Evolutionary conservation across 2,329 filamentous ascomycete species (phyloP).

Genomic region (Colletotrichum lupini): DNA sequence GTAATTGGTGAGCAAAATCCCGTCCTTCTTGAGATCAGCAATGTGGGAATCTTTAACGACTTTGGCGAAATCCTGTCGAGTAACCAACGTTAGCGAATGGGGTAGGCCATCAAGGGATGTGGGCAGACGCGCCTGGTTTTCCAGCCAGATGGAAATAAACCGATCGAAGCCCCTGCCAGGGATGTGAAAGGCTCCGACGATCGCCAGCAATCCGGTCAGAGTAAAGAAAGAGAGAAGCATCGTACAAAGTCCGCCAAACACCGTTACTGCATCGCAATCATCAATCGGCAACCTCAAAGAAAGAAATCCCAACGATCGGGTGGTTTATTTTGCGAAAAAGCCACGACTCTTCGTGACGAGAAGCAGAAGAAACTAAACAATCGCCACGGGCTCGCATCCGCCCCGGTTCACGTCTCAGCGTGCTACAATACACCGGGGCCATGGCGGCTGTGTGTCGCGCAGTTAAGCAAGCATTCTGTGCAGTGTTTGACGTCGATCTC

Average conservation of each 20-base stretch:
- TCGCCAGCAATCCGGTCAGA: constrained; percentile 17
- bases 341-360: background rate
- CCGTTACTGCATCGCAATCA: background rate
- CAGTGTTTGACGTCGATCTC: constrained; percentile 34
- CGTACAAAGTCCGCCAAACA: background rate
- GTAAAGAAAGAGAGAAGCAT: constrained; percentile 12
- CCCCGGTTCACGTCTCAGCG: constrained; percentile 28
- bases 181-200: constrained; percentile 36
- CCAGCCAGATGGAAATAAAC: constrained; percentile 57
- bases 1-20: constrained; percentile 56
- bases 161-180: constrained; percentile 53
- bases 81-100: constrained; percentile 23
- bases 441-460: constrained; percentile 7
- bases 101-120: background rate
- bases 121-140: constrained; percentile 50
- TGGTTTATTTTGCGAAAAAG: background rate
- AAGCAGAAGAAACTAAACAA: background rate
- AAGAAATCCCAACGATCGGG: no score
- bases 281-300: background rate
- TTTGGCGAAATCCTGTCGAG: constrained; percentile 54
- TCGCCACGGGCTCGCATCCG: constrained; percentile 8
- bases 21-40: constrained; percentile 52
- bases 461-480: constrained; percentile 22
- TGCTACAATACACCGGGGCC: constrained; percentile 15
- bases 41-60: constrained; percentile 53